Base-by-base conservation (phyloP, 2,329 filamentous ascomycete species). In the Cordyceps tenuipes region DNA sequence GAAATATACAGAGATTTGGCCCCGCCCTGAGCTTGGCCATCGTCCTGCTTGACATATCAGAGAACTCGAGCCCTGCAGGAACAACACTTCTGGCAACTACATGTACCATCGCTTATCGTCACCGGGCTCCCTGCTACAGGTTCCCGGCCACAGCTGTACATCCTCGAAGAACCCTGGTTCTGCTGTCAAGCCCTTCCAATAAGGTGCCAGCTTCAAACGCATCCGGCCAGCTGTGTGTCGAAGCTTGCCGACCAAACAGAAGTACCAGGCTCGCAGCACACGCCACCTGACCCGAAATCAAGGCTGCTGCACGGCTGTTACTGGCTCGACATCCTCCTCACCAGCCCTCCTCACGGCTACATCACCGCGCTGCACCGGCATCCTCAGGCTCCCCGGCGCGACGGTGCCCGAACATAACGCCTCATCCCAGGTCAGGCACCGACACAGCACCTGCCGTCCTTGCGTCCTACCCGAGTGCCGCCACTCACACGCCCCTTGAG, bases 401-500 rank as follows among this genome's bases (percentile, higher is more conserved):
- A 58, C 56, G 47, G 36, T 50, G 31, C 56, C 56, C 48, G 47
- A 58, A 49, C 21, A 13, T 8, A 34, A 57, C 29, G 26, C 54
- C 39, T 44, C n/a, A 15, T 29, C 29, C 36, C 46, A 57, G 41
- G 23, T 17, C 44, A 57, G 29, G 31, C 31, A 21, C 44, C 21
- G 44, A 12, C 44, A 12, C 54, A 19, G 19, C 6, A 1, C 21
- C n/a, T 57, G 8, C 10, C 36, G 12, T 56, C 43, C 9, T 47
- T 43, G 44, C 44, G 39, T 55, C 3, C 52, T 57, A 34, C 36
- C 39, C 53, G 55, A n/a, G 48, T 59, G 41, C 57, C 49, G 57
- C 57, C 57, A 46, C 47, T 52, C 48, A 59, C 26, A 46, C 57
- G 26, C 56, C 53, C 49, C 39, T 52, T 59, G 49, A 41, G 29